phyloP scores from a whole-genome alignment of 2,329 filamentous ascomycete genomes.

The Verticillium longisporum region DNA sequence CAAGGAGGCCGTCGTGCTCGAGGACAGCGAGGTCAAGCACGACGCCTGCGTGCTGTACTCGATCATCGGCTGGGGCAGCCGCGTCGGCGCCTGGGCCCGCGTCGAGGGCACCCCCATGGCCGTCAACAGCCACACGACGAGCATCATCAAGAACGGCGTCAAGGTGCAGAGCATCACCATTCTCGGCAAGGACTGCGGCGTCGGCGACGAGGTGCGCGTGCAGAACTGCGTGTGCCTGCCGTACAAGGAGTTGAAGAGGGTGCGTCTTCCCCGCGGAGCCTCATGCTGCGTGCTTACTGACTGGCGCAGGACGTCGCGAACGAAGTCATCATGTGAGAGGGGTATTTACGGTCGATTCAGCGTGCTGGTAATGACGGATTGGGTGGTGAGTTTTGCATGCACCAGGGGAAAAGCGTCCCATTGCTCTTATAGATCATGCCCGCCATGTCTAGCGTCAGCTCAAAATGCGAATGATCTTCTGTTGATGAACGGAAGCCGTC shows the following conservation, averaged over 20 bases:
- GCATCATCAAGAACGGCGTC: constrained; percentile 93
- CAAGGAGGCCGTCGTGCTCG: constrained; percentile 93
- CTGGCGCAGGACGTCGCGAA: constrained; percentile 69
- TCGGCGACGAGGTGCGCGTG: constrained; percentile 89
- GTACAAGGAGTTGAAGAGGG: constrained; percentile 95
- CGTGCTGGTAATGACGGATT: background rate
- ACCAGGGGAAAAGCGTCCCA: constrained; percentile 1
- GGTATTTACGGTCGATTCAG: background rate
- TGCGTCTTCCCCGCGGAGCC: constrained; percentile 36
- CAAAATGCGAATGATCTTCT: background rate
- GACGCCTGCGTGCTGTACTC: constrained; percentile 93
- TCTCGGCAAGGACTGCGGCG: constrained; percentile 88
- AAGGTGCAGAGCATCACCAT: constrained; percentile 99
- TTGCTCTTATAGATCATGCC: background rate
- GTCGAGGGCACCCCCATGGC: constrained; percentile 93
- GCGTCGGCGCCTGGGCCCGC: constrained; percentile 94
- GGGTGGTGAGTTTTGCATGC: background rate
- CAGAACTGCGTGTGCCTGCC: constrained; percentile 98
- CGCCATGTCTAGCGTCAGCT: background rate
- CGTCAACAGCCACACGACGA: constrained; percentile 81
- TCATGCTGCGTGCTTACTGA: background rate
- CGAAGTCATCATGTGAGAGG: constrained; percentile 83
- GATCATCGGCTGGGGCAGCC: constrained; percentile 95
- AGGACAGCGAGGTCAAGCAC: constrained; percentile 93
- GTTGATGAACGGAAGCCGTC: no score